Evolutionary conservation across 306 rosid genomes (phyloP).

Genomic region (Astragalus glycyphyllos): DNA sequence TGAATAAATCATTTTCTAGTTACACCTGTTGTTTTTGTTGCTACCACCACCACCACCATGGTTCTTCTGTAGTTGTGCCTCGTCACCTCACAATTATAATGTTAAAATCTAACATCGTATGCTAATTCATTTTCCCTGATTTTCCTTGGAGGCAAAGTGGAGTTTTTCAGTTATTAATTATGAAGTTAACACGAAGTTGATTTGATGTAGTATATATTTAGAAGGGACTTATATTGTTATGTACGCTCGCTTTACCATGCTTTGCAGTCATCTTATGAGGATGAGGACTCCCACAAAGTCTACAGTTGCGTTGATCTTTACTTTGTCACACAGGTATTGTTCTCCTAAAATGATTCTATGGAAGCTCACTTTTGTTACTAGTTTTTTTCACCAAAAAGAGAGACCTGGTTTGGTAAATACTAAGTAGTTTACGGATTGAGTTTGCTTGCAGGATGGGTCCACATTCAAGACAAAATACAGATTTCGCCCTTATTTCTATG

Average conservation of each 20-base stretch:
- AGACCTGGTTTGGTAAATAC: conserved; percentile 16
- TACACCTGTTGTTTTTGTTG: conserved; percentile 15
- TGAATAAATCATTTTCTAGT: conserved; percentile 6
- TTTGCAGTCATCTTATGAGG: conserved; percentile 88
- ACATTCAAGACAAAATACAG: conserved; percentile 83
- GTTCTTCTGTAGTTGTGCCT: neutral
- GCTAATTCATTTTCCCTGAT: conserved; percentile 4
- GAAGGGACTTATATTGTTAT: conserved; percentile 29
- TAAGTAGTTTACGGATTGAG: conserved; percentile 41
- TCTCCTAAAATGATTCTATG: conserved; percentile 4
- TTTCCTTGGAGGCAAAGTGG: neutral
- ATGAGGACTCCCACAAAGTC: conserved; percentile 69
- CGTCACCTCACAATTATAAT: neutral
- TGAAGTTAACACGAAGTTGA: conserved; percentile 6
- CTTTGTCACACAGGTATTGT: conserved; percentile 87
- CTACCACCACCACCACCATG: neutral
- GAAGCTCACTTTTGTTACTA: neutral
- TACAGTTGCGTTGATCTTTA: conserved; percentile 84
- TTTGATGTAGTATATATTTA: conserved; percentile 27
- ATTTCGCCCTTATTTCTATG: conserved; percentile 89
- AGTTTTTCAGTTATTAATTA: neutral
- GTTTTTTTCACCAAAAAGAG: conserved; percentile 20
- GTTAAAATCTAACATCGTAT: neutral
- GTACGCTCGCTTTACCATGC: conserved; percentile 40
- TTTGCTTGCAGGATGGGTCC: conserved; percentile 85